These are phyloP conservation scores for Iodosphaeria phyllophila DNA, from an alignment of 2,329 filamentous ascomycete genomes.

Conservation along the genomic window DNA sequence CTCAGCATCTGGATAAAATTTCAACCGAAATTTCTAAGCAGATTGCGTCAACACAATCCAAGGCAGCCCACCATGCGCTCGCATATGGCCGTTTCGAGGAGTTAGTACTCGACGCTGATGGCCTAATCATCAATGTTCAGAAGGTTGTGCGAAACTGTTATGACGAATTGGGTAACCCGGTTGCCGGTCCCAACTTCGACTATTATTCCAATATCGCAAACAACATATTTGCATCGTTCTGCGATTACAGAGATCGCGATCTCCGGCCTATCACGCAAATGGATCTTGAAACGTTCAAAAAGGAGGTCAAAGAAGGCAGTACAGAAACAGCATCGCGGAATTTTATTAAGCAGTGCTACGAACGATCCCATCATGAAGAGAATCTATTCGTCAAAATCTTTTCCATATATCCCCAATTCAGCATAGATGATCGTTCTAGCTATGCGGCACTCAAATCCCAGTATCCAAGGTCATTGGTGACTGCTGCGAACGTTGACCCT, in stretches of 20 bases:
- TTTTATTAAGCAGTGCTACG: conserved; percentile 40
- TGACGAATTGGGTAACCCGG: conserved; percentile 28
- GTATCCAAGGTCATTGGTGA: conserved; percentile 30
- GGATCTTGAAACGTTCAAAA: conserved; percentile 33
- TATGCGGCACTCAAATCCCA: conserved; percentile 29
- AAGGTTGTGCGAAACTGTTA: conserved; percentile 31
- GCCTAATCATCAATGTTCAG: conserved; percentile 35
- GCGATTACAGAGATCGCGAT: conserved; percentile 32
- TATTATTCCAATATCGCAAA: conserved; percentile 34
- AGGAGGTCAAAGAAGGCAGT: conserved; percentile 27
- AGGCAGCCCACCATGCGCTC: conserved; percentile 38
- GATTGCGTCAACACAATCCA: conserved; percentile 33
- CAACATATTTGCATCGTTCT: conserved; percentile 34
- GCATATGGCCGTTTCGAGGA: conserved; percentile 42
- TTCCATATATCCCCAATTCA: conserved; percentile 33
- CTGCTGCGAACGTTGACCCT: conserved; percentile 33
- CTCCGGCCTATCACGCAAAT: conserved; percentile 31
- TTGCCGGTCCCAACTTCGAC: conserved; percentile 23
- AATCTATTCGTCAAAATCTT: conserved; percentile 36
- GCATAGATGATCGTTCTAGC: conserved; percentile 26
- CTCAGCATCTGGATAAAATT: conserved; percentile 29
- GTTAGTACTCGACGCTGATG: conserved; percentile 35
- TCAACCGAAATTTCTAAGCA: conserved; percentile 35
- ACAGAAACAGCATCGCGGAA: conserved; percentile 36
- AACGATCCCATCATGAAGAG: conserved; percentile 35